Conservation (phyloP, 306 rosid genomes). For the Cicer cuneatum region DNA sequence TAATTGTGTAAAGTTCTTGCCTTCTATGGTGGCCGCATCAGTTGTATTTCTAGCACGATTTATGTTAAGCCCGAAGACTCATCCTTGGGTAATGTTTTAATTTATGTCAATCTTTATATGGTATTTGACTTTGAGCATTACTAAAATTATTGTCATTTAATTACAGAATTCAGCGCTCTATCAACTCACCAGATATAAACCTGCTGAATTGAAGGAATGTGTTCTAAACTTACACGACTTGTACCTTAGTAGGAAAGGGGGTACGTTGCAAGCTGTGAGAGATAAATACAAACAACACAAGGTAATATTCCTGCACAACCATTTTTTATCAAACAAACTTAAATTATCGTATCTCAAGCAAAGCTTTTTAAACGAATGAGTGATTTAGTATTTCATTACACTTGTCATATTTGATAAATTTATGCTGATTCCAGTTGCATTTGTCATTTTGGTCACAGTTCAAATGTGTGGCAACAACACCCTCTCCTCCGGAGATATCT, state of each 20-base stretch:
- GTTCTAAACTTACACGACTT: slow-evolving; percentile 67
- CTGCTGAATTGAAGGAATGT: slow-evolving; percentile 71
- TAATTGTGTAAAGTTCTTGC: slow-evolving; percentile 69
- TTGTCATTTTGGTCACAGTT: slow-evolving; percentile 61
- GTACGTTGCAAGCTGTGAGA: slow-evolving; percentile 66
- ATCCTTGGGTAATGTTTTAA: slow-evolving; percentile 77
- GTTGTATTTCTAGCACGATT: slow-evolving; percentile 76
- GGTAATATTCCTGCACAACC: slow-evolving; percentile 49
- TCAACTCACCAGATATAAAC: slow-evolving; percentile 63
- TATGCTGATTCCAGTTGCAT: slow-evolving; percentile 32
- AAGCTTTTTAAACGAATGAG: background rate
- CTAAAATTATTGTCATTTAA: slow-evolving; percentile 25
- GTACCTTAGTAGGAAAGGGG: slow-evolving; percentile 76
- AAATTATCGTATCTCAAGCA: background rate
- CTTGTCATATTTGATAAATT: slow-evolving; percentile 6
- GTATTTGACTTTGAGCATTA: background rate
- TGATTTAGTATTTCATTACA: background rate
- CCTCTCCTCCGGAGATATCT: slow-evolving; percentile 88
- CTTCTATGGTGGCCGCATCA: slow-evolving; percentile 89
- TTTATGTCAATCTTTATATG: background rate
- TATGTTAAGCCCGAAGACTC: slow-evolving; percentile 57
- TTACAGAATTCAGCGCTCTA: slow-evolving; percentile 58
- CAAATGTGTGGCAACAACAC: slow-evolving; percentile 74
- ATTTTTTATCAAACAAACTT: background rate
- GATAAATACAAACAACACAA: slow-evolving; percentile 84